Evolutionary conservation across 768 basidiomycete species (phyloP), one percentile per base, ranked within the genome.

Genomic region (Crassisporium funariophilum): DNA sequence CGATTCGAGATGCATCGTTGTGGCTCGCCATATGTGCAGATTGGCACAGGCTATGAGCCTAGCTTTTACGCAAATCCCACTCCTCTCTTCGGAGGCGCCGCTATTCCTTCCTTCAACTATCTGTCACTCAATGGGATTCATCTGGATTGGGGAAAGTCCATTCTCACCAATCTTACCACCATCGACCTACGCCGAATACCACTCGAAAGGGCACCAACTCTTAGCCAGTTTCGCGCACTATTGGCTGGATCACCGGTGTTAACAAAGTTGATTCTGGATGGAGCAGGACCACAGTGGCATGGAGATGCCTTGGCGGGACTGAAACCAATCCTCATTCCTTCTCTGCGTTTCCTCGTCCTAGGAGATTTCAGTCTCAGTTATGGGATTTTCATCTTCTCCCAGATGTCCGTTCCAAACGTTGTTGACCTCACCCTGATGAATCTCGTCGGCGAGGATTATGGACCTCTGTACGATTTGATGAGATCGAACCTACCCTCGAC

Each of bases 101-200:
- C 52, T 8, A 68, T 79, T 1, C 73, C 70, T 6, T 59, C 60
- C n/a, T 65, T 89, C 8, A 64, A 66, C 21, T 73, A 78, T 54
- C 55, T 88, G 33, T 71, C 77, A 27, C 58, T 86, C 22, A 78
- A 81, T 44, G 84, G 83, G 3, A 65, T 88, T 21, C 72, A 81
- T 50, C 65, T 87, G 49, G 74, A 87, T 61, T 88, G 86, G 81
- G 54, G 66, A 11, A 62, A 61, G 13, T 72, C 81, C 44, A 62
- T 41, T 21, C 58, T 84, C 7, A 55, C 61, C 23, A 79, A 85
- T 53, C 76, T 90, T n/a, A 74, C 74, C 17, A 77, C 76, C 8
- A 70, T 90, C 44, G 86, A 88, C 53, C 65, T 90, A 42, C 78
- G 86, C 29, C 77, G 80, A 20, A 72, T 88, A 44, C 72, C 83